Evolutionary conservation across 352 stramenopile genomes (phyloP).

Genomic region (Globisporangium megalacanthum): DNA sequence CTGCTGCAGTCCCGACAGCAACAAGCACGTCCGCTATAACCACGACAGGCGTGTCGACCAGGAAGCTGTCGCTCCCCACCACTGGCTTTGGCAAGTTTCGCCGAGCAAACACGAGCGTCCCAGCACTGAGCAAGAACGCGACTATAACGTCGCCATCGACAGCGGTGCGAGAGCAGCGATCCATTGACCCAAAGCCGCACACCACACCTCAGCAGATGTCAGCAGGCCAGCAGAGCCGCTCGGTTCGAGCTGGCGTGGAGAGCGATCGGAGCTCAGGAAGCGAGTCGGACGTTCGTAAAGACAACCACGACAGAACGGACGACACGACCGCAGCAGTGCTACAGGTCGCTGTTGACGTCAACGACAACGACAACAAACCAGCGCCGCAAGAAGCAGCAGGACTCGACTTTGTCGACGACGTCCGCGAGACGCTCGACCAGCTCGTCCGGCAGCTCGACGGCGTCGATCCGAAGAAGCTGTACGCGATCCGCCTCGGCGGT

Average conservation of each 20-base stretch:
- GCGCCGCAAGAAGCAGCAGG: not conserved
- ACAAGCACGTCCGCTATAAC: not conserved
- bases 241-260: not conserved
- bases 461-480: conserved; percentile 57
- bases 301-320: not conserved
- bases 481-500: conserved; percentile 53
- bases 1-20: not conserved
- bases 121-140: not conserved
- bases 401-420: conserved; percentile 30
- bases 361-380: not conserved
- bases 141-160: not conserved
- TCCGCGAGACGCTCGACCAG: conserved; percentile 34
- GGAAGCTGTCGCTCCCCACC: not conserved
- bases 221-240: not conserved
- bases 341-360: not conserved
- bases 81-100: conserved; percentile 52
- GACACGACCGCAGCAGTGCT: not conserved
- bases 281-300: not conserved
- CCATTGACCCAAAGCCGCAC: not conserved
- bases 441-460: conserved; percentile 52
- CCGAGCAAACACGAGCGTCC: conserved; percentile 22
- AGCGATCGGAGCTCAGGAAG: not conserved
- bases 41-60: not conserved
- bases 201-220: not conserved
- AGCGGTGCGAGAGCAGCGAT: not conserved